phyloP scores from a whole-genome alignment of 2,329 filamentous ascomycete genomes.

The Xylariaceae sp. region DNA sequence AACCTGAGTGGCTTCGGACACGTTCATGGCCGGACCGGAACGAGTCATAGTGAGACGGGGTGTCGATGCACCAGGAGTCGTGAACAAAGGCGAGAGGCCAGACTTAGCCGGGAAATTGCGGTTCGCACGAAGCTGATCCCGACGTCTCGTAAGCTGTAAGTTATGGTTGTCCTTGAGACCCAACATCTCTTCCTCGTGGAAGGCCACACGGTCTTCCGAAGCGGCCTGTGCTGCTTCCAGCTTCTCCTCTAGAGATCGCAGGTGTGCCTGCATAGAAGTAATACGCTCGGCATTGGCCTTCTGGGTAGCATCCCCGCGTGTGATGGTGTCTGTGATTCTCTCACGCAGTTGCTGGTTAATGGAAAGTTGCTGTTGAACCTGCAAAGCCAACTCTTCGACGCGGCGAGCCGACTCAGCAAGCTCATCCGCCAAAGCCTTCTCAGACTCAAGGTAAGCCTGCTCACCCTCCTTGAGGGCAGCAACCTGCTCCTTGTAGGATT shows the following conservation, averaged over 20 bases:
- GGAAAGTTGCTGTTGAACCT: slow-evolving; percentile 76
- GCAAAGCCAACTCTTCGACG: slow-evolving; percentile 71
- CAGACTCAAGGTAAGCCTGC: slow-evolving; percentile 50
- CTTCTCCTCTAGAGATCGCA: slow-evolving; percentile 78
- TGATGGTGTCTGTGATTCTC: slow-evolving; percentile 72
- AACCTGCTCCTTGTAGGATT: slow-evolving; percentile 57
- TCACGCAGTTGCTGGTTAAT: slow-evolving; percentile 69
- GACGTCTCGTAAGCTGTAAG: slow-evolving; percentile 69
- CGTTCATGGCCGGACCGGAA: slow-evolving; percentile 54
- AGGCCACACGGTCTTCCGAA: slow-evolving; percentile 76
- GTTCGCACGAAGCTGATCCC: slow-evolving; percentile 45
- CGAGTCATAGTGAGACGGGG: slow-evolving; percentile 47
- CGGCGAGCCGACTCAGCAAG: slow-evolving; percentile 68
- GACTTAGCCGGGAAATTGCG: slow-evolving; percentile 53
- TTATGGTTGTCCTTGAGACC: slow-evolving; percentile 72
- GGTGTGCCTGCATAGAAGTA: slow-evolving; percentile 71
- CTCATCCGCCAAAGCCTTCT: slow-evolving; percentile 62
- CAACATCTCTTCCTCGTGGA: slow-evolving; percentile 80
- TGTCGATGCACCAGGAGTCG: slow-evolving; percentile 41
- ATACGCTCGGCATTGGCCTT: slow-evolving; percentile 75
- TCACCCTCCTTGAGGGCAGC: slow-evolving; percentile 53
- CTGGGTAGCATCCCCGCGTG: slow-evolving; percentile 79
- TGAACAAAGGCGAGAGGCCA: slow-evolving; percentile 58
- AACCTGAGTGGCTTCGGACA: slow-evolving; percentile 68
- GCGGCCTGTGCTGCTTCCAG: slow-evolving; percentile 77